Conservation (phyloP, 257 asterid species). For the Forsythia suspensa region DNA sequence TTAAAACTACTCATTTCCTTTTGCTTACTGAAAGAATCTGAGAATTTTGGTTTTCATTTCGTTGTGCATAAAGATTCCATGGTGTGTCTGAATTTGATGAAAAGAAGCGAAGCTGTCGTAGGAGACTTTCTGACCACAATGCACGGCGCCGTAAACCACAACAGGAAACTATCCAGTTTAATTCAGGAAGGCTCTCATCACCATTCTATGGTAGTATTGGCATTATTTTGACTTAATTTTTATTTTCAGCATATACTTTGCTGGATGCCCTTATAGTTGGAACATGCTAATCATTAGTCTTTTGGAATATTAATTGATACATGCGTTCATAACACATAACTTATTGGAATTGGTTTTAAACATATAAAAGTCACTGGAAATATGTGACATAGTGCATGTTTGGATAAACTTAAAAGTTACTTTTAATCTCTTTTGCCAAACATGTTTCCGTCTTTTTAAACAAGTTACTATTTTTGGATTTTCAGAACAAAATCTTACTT, state of each 20-base stretch:
- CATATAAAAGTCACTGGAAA: neutral
- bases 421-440: neutral
- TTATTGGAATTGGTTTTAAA: neutral
- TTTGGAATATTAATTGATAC: neutral
- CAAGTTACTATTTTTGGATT: neutral
- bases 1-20: neutral
- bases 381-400: neutral
- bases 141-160: constrained; percentile 91
- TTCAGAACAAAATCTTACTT: neutral
- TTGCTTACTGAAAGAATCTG: neutral
- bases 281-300: neutral
- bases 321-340: neutral
- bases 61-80: constrained; percentile 70
- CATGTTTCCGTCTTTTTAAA: no score
- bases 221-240: neutral
- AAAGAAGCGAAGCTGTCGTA: constrained; percentile 91
- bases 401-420: neutral
- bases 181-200: constrained; percentile 54
- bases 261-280: neutral
- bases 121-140: constrained; percentile 89
- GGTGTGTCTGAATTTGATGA: constrained; percentile 79
- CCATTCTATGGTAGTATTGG: constrained; percentile 58
- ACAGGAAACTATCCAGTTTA: constrained; percentile 64
- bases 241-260: neutral
- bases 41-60: neutral